phyloP scores from a whole-genome alignment of 1,139 yeast species.

The Sugiyamaella castrensis region DNA sequence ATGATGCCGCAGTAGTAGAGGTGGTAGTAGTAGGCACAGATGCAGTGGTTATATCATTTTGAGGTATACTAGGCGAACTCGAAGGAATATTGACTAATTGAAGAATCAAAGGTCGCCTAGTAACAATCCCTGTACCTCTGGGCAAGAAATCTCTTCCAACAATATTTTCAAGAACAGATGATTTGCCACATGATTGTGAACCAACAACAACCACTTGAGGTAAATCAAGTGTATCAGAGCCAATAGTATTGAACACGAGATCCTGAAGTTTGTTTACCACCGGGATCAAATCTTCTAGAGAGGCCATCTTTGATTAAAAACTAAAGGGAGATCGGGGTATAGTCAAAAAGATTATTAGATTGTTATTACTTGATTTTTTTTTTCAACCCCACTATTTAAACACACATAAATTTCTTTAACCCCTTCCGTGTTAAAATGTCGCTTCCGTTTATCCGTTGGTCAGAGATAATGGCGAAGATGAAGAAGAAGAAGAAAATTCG shows the following conservation, averaged over 20 bases:
- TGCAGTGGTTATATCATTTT: conserved; percentile 6
- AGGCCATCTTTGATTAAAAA: not conserved
- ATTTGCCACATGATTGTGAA: conserved; percentile 78
- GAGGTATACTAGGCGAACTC: conserved; percentile 19
- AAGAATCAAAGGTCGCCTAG: conserved; percentile 70
- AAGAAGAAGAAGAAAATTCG: no score
- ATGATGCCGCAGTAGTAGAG: conserved; percentile 5
- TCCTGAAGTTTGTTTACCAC: conserved; percentile 49
- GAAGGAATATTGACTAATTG: conserved; percentile 54
- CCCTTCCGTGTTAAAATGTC: no score
- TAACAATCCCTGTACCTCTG: conserved; percentile 80
- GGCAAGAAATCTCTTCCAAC: conserved; percentile 76
- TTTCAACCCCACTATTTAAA: no score
- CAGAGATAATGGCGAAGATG: no score
- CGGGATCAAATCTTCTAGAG: conserved; percentile 81
- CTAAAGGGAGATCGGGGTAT: not conserved
- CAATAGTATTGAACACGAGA: conserved; percentile 48
- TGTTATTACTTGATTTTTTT: no score
- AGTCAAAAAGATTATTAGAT: no score
- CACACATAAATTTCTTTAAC: no score
- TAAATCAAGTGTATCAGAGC: conserved; percentile 61
- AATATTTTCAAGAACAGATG: conserved; percentile 77
- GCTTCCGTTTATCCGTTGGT: no score
- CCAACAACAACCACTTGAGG: conserved; percentile 87
- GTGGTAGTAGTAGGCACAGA: not conserved